Evolutionary conservation across 1,284 basidiomycete genomes (phyloP), one percentile per base, ranked within the genome.

Genomic region (Porodaedalea pini): DNA sequence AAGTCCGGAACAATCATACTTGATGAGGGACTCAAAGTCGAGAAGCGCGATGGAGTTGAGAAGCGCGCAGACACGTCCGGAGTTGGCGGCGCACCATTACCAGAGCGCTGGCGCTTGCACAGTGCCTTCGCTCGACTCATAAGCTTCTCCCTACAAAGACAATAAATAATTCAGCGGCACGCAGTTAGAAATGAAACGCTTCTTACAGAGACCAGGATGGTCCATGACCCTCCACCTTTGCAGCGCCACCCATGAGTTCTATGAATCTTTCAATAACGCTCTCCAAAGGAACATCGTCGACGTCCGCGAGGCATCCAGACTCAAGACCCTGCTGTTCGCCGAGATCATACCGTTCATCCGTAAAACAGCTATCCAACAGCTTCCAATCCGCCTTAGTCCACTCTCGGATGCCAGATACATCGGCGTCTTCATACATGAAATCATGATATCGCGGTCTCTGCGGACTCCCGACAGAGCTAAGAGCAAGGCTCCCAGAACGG

Each of bases 361-460:
- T 84, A 62, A 91, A 85, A 66, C 89, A 92, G 25, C 79, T 80
- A 68, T 90, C 87, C 31, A 92, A 75, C 37, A 77, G 68, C 68
- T 85, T 88, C 85, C 86, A 90, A 57, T 86, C 83, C 27, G 82
- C 79, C 67, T 87, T 89, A 5, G 78, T 77, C 85, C 87, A 90
- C 37, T 70, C 73, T 13, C 72, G 23, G 61, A 69, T 62, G 43
- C 50, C 66, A 15, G 47, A 55, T 23, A 13, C 43, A 45, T 49
- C 37, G 15, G 39, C 34, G 27, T 50, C 23, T 23, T 56, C 55
- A 27, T 55, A 48, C 27, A 58, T 10, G 37, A 47, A 61, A 13
- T 43, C 53, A 25, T 31, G 49, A 44, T 21, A 25, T 15, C 43
- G 34, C 13, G 37, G 27, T 43, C 47, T 57, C 21, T 51, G 32